phyloP scores from a whole-genome alignment of 495 filamentous ascomycete species.

The Penicillium coprophilum region DNA sequence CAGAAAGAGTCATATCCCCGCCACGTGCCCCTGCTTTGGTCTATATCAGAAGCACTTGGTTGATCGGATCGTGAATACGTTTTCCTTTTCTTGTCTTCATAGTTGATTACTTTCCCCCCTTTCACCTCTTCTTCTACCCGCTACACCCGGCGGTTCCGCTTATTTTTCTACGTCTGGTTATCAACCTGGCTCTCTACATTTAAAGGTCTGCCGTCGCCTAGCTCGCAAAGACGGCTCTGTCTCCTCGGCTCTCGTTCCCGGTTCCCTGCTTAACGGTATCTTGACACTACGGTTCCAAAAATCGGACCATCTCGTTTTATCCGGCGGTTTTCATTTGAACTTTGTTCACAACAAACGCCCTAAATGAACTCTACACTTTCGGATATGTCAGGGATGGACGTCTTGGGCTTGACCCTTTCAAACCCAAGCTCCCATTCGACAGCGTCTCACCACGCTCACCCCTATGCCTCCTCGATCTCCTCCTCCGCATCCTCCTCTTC shows the following conservation, averaged over 20 bases:
- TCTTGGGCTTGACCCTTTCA: conserved; percentile 48
- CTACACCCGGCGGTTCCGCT: conserved; percentile 9
- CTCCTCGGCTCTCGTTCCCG: conserved; percentile 49
- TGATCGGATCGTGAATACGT: conserved; percentile 27
- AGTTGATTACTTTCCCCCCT: conserved; percentile 1
- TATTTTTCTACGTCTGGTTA: conserved; percentile 9
- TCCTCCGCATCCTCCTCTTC: conserved; percentile 72
- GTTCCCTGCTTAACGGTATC: conserved; percentile 48
- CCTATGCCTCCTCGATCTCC: conserved; percentile 67
- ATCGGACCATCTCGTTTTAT: conserved; percentile 30
- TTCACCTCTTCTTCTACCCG: conserved; percentile 3
- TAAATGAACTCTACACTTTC: conserved; percentile 29
- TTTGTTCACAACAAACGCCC: conserved; percentile 4
- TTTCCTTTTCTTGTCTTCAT: conserved; percentile 12
- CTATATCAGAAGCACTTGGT: conserved; percentile 28
- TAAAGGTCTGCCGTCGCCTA: conserved; percentile 53
- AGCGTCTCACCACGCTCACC: conserved; percentile 45
- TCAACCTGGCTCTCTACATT: conserved; percentile 38
- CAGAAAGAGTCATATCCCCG: conserved; percentile 19
- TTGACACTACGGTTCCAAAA: conserved; percentile 41
- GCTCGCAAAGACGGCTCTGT: conserved; percentile 44
- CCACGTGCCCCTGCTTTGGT: conserved; percentile 16
- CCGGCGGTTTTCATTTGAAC: conserved; percentile 13
- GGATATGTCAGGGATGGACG: conserved; percentile 53
- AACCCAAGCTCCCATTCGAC: conserved; percentile 41